phyloP scores from a whole-genome alignment of 805 yeast genomes.

The Sporopachydermia lactativora region DNA sequence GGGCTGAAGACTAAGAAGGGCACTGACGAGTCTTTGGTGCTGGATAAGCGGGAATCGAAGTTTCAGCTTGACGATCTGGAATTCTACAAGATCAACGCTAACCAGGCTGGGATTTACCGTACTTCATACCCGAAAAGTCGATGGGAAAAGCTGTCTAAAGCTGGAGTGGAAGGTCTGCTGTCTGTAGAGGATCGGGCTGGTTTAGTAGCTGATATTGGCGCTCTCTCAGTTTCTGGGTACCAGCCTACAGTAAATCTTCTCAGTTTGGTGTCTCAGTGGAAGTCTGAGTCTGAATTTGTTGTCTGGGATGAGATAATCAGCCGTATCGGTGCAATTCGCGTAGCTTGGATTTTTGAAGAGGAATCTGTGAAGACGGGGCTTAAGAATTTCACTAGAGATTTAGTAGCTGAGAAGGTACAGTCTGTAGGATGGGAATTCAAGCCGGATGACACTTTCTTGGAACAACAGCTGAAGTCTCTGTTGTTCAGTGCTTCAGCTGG shows the following conservation, averaged over 20 bases:
- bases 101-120: conserved; percentile 48
- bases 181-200: conserved; percentile 51
- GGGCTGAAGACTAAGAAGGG: conserved; percentile 39
- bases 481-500: conserved; percentile 26
- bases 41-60: conserved; percentile 34
- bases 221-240: conserved; percentile 39
- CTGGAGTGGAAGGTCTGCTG: conserved; percentile 36
- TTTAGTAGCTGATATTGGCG: conserved; percentile 44
- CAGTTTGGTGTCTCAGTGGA: conserved; percentile 36
- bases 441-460: conserved; percentile 38
- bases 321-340: conserved; percentile 26
- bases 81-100: conserved; percentile 47
- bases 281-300: conserved; percentile 32
- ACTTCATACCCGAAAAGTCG: conserved; percentile 38
- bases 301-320: conserved; percentile 39
- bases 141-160: conserved; percentile 36
- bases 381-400: conserved; percentile 31
- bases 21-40: conserved; percentile 41
- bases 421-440: conserved; percentile 53
- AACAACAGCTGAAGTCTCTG: conserved; percentile 54
- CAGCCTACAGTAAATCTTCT: conserved; percentile 34
- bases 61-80: conserved; percentile 27
- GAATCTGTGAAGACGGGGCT: conserved; percentile 25
- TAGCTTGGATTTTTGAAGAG: conserved; percentile 35
- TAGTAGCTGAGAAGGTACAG: conserved; percentile 39